phyloP scores from a whole-genome alignment of 352 stramenopile species.

The Phytophthora europaea region DNA sequence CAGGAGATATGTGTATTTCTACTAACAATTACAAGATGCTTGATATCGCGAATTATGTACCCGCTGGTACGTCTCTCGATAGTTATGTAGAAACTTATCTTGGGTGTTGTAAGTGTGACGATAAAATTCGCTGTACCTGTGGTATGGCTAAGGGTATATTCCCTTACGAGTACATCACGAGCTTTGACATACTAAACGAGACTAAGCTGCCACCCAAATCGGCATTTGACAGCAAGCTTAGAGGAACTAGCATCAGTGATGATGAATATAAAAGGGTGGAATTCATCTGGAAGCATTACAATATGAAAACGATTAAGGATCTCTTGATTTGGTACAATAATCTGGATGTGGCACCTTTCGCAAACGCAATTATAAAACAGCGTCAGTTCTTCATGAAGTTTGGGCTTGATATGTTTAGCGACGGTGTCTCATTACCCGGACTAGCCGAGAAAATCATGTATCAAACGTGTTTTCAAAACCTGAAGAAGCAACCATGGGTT shows the following conservation, averaged over 20 bases:
- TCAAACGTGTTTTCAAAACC: not conserved
- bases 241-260: not conserved
- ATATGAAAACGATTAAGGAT: not conserved
- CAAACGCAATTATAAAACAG: not conserved
- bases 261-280: not conserved
- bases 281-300: not conserved
- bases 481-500: not conserved
- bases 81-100: constrained; percentile 37
- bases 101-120: constrained; percentile 35
- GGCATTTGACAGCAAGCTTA: constrained; percentile 36
- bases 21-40: too few species aligned
- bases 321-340: not conserved
- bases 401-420: not conserved
- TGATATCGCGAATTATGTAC: constrained; percentile 9
- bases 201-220: constrained; percentile 26
- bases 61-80: not conserved
- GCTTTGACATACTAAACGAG: constrained; percentile 31
- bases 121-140: constrained; percentile 43
- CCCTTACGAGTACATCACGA: constrained; percentile 45
- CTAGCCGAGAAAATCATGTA: not conserved
- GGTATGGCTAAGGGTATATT: constrained; percentile 5
- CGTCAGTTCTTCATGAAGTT: not conserved
- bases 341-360: not conserved
- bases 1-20: constrained; percentile 16
- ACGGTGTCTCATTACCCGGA: not conserved